phyloP scores from a whole-genome alignment of 1,284 basidiomycete species.

The Sphagnurus paluster region DNA sequence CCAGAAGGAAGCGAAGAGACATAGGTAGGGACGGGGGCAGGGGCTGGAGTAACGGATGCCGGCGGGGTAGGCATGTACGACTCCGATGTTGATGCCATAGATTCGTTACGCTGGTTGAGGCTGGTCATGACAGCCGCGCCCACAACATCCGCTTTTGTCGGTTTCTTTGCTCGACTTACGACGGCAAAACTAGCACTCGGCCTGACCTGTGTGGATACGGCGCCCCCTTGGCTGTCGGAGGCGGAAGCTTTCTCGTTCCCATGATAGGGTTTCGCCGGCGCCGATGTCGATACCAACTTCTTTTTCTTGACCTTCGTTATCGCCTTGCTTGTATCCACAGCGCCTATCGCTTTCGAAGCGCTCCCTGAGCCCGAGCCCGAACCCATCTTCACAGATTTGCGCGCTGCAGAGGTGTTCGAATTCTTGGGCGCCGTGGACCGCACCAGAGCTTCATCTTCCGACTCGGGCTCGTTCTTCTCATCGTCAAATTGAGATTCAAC shows the following conservation, averaged over 20 bases:
- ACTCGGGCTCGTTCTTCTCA: neutral
- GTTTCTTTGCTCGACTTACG: no score
- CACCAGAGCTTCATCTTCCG: neutral
- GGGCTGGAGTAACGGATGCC: neutral
- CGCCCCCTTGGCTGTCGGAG: no score
- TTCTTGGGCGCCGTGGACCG: neutral
- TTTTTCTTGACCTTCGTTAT: conserved; percentile 6
- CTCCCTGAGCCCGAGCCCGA: no score
- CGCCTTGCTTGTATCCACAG: conserved; percentile 2
- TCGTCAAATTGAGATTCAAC: neutral
- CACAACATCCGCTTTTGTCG: no score
- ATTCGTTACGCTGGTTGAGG: no score
- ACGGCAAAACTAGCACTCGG: no score
- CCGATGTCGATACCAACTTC: neutral
- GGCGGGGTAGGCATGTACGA: neutral
- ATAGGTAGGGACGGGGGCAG: neutral
- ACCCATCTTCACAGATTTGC: neutral
- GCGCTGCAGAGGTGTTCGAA: neutral
- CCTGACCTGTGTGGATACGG: no score
- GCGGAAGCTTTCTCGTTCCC: neutral
- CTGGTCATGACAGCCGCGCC: no score
- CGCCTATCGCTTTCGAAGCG: no score
- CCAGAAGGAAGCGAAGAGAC: neutral
- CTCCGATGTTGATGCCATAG: neutral
- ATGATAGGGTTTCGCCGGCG: neutral